Evolutionary conservation across 2,329 filamentous ascomycete species (phyloP), one percentile per base, ranked within the genome.

Genomic region (Juglanconis juglandina): DNA sequence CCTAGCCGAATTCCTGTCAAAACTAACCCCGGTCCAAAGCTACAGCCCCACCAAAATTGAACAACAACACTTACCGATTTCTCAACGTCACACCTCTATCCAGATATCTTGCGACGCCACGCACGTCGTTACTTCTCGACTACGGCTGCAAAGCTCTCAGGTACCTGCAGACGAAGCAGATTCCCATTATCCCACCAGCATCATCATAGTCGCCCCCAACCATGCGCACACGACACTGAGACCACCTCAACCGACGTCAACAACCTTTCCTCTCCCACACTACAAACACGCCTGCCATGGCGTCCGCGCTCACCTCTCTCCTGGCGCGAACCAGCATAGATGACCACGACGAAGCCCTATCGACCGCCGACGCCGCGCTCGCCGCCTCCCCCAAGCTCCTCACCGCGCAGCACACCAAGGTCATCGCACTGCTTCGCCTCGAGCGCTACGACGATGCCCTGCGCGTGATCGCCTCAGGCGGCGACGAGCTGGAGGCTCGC

Each of bases 381-480:
- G 86, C 85, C 68, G 80, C 83, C 59, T 83, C 86, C 66, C 88
- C 87, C 69, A 64, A 60, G 61, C 55, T 62, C 65, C 64, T 73
- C 37, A 77, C 84, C 46, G 87, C 88, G 56, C 86, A 88, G 42
- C 87, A 88, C 71, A 88, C 87, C 41, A 87, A 88, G 63, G 81
- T 89, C 13, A 83, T 94, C 49, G 90, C 91, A 30, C 81, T 95
- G 24, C 80, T 95, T 57, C 92, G 92, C 72, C 84, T 95, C 67
- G 91, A 95, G 74, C 88, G 90, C 61, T 95, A 89, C 73, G 85
- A 90, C 60, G 91, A 95, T 72, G 90, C 89, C 50, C 77, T 92
- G 52, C 85, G 85, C 61, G 82, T 85, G 58, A 82, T 94, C 61
- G 83, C 87, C 62, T 84, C 87, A 41, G 86, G 80, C 17, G 86